Evolutionary conservation across 2,329 filamentous ascomycete genomes (phyloP), one percentile per base, ranked within the genome.

Genomic region (Neophaeococcomyces aloes): DNA sequence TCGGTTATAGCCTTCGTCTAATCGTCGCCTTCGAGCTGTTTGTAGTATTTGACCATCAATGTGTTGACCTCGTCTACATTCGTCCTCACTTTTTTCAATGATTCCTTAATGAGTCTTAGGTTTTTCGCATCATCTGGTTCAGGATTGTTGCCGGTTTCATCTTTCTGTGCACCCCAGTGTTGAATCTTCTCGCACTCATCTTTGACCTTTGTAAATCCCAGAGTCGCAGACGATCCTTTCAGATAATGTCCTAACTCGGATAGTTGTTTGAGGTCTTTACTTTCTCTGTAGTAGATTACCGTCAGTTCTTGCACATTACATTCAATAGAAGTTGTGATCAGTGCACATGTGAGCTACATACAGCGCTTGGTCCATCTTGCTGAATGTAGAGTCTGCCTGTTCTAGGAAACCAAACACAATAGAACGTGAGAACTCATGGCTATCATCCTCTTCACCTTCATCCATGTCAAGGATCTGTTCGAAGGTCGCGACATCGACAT

Each of bases 391-490:
- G 54, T 87, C 76, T 29, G 87, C 89, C 67, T 98, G 91, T 14
- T 86, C 80, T 55, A 96, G 94, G 70, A 94, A 98, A 49, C 86
- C 86, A 60, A 79, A 82, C 38, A 96, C 88, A 53, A 98, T 88
- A 48, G 83, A 81, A 56, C 73, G 77, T 67, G 84, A 93, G 71
- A 96, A 96, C 38, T 94, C 86, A 19, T 42, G 39, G 18, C 14
- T 19, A 56, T 80, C 75, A 51, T 89, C 83, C 8, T 80, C 77
- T 53, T 85, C 82, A 52, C 85, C 83, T 52, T 96, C 91, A 63
- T 98, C 91, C 89, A 98, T 95, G 65, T 96, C 91, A 50, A 96
- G 77, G 61, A 98, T 96, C 70, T 96, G 91, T 57, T 81, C 79
- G 58, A 98, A 98, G 45, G 87, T 94, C 44, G 65, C 62, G 48